Evolutionary conservation across 2,329 filamentous ascomycete genomes (phyloP).

Genomic region (Aspergillus pseudoviridinutans): DNA sequence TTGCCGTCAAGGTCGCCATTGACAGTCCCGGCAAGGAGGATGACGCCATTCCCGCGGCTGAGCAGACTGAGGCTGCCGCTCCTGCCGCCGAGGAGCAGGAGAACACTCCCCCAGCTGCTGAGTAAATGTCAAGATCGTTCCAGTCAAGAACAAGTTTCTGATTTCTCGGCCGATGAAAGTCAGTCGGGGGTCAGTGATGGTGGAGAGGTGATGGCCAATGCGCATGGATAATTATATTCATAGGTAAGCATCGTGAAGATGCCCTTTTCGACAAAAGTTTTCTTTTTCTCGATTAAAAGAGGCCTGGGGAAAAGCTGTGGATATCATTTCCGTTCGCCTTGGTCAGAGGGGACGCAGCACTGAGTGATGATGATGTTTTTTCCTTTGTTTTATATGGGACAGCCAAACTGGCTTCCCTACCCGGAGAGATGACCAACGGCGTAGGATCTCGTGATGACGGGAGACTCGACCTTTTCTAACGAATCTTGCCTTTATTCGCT

Average conservation of each 20-base stretch:
- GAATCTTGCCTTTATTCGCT: constrained; percentile 35
- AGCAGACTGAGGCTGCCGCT: constrained; percentile 33
- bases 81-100: neutral
- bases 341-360: constrained; percentile 10
- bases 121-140: constrained; percentile 29
- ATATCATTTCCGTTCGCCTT: constrained; percentile 25
- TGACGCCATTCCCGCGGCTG: constrained; percentile 55
- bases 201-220: constrained; percentile 2
- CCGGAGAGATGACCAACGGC: constrained; percentile 12
- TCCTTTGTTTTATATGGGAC: constrained; percentile 13
- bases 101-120: constrained; percentile 33
- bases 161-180: neutral
- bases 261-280: constrained; percentile 5
- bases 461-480: constrained; percentile 25
- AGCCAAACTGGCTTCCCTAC: constrained; percentile 11
- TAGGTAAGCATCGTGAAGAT: constrained; percentile 18
- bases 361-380: constrained; percentile 21
- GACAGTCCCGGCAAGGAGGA: constrained; percentile 99
- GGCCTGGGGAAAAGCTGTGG: constrained; percentile 11
- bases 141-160: constrained; percentile 13
- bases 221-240: constrained; percentile 23
- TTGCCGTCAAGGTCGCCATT: constrained; percentile 99
- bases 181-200: constrained; percentile 3
- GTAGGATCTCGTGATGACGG: constrained; percentile 18
- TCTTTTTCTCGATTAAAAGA: constrained; percentile 7